Evolutionary conservation across 139 green algal genomes (phyloP), one percentile per base, ranked within the genome.

Genomic region (Volvox reticuliferus): DNA sequence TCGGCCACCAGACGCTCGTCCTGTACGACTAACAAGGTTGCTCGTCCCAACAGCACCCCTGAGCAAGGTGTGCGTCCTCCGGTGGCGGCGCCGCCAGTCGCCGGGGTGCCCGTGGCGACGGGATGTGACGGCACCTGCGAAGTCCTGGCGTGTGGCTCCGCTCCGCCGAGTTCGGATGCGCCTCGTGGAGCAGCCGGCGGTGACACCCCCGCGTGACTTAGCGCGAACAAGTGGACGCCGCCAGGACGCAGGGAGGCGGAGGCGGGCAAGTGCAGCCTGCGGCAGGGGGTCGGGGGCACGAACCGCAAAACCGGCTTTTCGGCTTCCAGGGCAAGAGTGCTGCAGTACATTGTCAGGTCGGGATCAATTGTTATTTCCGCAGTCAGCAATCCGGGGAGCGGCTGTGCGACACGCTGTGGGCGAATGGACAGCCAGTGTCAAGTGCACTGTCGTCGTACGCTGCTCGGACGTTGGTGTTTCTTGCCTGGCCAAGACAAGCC

Each of bases 221-320:
- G 82, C 14, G 35, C 65, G 12, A 88, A 79, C 50, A 88, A 26
- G 65, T 88, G 82, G 30, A 88, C 12, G 33, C 50, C 82, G 33
- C 82, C 82, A 35, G 33, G 20, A 24, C 33, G 63, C 1, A 69
- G 19, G 30, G 81, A 50, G 30, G 33, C 61, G 18, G 20, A 55
- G 2, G 82, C 82, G 0, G 82, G 82, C 19, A 88, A 32, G 20
- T 36, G 33, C 82, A 88, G 82, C 82, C 82, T 88, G 82, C 1
- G 20, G 81, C 28, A 19, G 22, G n/a, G 22, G 30, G n/a, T 55
- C 44, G 44, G 44, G 44, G 9, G 44, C 9, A 55, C n/a, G n/a
- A n/a, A n/a, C n/a, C n/a, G n/a, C n/a, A n/a, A n/a, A n/a, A n/a
- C n/a, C n/a, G n/a, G n/a, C n/a, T n/a, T n/a, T 55, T 55, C 44